Evolutionary conservation across 768 basidiomycete species (phyloP).

Genomic region (Kockovaella imperatae): DNA sequence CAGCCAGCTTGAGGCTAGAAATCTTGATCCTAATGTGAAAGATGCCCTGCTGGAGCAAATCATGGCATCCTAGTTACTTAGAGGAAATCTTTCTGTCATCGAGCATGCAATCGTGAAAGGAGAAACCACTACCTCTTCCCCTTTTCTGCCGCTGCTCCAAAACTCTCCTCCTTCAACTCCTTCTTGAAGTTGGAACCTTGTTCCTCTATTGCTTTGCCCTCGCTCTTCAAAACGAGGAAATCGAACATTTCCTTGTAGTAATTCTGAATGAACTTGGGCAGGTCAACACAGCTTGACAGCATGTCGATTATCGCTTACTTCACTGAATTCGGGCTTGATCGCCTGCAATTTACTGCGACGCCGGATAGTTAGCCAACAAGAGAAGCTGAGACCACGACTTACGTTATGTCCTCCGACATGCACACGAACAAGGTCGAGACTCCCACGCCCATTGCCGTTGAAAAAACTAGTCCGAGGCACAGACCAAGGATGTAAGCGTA

Average conservation of each 20-base stretch:
- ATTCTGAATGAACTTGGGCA: background rate
- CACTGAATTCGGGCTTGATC: background rate
- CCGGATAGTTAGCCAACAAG: background rate
- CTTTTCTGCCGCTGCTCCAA: no score
- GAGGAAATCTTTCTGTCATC: no score
- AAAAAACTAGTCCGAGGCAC: background rate
- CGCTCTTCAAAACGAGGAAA: background rate
- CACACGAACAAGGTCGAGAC: slow-evolving; percentile 2
- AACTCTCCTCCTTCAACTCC: no score
- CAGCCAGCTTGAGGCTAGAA: no score
- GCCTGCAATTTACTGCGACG: background rate
- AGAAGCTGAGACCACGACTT: no score
- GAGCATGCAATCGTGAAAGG: no score
- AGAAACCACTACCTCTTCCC: no score
- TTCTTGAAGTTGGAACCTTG: no score
- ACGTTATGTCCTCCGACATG: slow-evolving; percentile 2
- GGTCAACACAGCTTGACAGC: background rate
- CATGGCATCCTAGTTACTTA: no score
- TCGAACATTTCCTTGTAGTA: background rate
- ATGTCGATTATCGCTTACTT: background rate
- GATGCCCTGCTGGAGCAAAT: no score
- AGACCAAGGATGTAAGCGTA: slow-evolving; percentile 1
- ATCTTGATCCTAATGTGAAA: no score
- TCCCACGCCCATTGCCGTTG: background rate
- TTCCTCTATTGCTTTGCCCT: no score